Base-by-base conservation (phyloP, 1,139 yeast genomes). In the Zhuliangozyma blackwelliae region DNA sequence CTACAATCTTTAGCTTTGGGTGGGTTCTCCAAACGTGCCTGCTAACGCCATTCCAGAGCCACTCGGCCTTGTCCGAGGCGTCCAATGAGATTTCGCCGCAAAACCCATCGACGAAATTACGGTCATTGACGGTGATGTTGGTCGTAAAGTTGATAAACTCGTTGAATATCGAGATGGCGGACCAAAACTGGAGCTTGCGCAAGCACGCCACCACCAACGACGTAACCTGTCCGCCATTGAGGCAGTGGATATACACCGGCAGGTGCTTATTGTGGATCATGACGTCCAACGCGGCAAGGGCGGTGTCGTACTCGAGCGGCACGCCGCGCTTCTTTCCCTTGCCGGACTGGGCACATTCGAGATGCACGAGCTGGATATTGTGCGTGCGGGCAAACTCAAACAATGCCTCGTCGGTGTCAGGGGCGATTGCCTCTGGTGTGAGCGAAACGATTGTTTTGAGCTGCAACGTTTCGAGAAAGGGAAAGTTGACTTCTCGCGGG, bases 191-290 rank as follows among this genome's bases (percentile, higher is more conserved):
- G 27, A 86, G 64, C 51, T 86, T 86, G 25, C 98, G 65, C 31
- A 89, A 65, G 55, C 97, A 88, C 7, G 97, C 97, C 27, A 90
- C 75, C 3, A 88, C 77, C 35, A 92, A 66, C 26, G 94, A 79
- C 0, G 95, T 85, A 2, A 87, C 85, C 47, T 88, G 92, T 7
- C 95, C 89, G 0, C 97, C 97, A 54, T 87, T 90, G 22, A 82
- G 64, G 57, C 97, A 90, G 57, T 90, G 96, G 4, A 92, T 59
- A 54, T 85, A 90, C 8, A 85, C 67, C 1, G 97, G 96, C 10
- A 81, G 75, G 47, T 71, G 65, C 30, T 74, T 72, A 27, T 68
- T 64, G 51, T 83, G 79, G 12, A 83, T 68, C 47, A 88, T 68
- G 33, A 77, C 62, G 43, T 78, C 76, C 19, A 89, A 61, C 0